Evolutionary conservation across 225 moss, liverwort and hornwort genomes (phyloP), one percentile per base, ranked within the genome.

Genomic region (Neckera pumila): DNA sequence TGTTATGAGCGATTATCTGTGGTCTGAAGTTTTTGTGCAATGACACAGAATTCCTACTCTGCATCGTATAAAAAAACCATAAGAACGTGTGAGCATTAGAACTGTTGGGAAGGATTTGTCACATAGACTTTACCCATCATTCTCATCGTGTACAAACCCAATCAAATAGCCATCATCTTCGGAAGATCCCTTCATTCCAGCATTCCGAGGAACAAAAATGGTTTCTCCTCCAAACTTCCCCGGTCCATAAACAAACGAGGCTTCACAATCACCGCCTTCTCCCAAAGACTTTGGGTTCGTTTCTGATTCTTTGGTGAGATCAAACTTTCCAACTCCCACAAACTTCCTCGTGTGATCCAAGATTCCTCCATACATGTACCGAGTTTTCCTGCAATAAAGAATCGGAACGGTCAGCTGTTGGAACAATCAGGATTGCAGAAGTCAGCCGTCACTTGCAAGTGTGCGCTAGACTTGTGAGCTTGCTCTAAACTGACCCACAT

Each of bases 151-250:
- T 14, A 98, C 95, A 80, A 97, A 97, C 79, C 72, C 89, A 49
- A 98, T 93, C 79, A 98, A 84, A 84, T 96, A 98, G 70, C 97
- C 97, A 33, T 98, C 98, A 85, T 97, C 98, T 91, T 98, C 96
- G 14, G 83, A 89, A 6, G 45, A 47, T 82, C 87, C 95, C 26
- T 91, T 81, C 87, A 83, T 95, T 83, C 93, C 93, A 38, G 91
- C 90, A 16, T 86, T 90, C 28, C 82, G 87, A 66, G 97, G 97
- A 49, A 98, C 93, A 77, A 93, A 97, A 51, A 98, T 89, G 59
- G 92, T 88, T 71, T 98, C 98, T 61, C 93, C 94, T 69, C 95
- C 97, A 57, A 81, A 95, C 36, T 93, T 92, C 25, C 87, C 89
- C 34, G 87, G 86, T 66, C 97, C 98, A 87, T 94, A 90, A 34